Conservation (phyloP, 2,329 filamentous ascomycete species). For the Apiospora marii region DNA sequence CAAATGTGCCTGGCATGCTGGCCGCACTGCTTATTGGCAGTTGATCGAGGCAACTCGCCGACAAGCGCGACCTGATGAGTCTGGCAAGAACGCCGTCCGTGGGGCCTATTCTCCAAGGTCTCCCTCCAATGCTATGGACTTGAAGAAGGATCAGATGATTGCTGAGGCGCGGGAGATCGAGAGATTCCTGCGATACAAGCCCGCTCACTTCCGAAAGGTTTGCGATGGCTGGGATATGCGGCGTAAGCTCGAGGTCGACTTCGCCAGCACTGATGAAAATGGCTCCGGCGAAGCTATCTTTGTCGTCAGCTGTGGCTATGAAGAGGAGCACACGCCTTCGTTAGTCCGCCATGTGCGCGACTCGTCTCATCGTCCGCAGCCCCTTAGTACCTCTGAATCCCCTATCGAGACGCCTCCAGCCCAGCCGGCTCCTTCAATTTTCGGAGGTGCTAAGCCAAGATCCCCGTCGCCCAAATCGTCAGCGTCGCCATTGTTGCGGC, state of each 20-base stretch:
- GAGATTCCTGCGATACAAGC: constrained; percentile 74
- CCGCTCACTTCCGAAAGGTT: constrained; percentile 78
- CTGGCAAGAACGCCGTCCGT: constrained; percentile 70
- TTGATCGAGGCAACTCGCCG: constrained; percentile 81
- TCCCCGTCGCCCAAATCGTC: constrained; percentile 31
- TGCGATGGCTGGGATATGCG: constrained; percentile 95
- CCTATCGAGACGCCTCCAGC: too few species aligned
- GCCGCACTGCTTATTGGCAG: constrained; percentile 81
- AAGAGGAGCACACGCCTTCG: constrained; percentile 58
- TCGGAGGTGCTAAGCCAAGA: constrained; percentile 36
- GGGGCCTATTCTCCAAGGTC: constrained; percentile 84
- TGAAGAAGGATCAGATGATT: constrained; percentile 73
- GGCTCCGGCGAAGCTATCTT: constrained; percentile 80
- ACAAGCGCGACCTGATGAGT: constrained; percentile 73
- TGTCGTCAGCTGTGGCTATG: constrained; percentile 76
- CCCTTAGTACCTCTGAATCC: neutral
- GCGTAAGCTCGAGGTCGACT: constrained; percentile 85
- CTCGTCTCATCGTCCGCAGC: neutral
- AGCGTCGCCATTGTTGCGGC: constrained; percentile 33
- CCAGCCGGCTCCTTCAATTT: constrained; percentile 39
- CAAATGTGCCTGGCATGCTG: constrained; percentile 80
- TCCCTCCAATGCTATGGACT: constrained; percentile 75
- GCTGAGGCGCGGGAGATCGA: constrained; percentile 87
- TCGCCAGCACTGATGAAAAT: constrained; percentile 79
- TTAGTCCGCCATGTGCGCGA: constrained; percentile 46